Evolutionary conservation across 495 filamentous ascomycete genomes (phyloP).

Genomic region (Bombardia bombarda): DNA sequence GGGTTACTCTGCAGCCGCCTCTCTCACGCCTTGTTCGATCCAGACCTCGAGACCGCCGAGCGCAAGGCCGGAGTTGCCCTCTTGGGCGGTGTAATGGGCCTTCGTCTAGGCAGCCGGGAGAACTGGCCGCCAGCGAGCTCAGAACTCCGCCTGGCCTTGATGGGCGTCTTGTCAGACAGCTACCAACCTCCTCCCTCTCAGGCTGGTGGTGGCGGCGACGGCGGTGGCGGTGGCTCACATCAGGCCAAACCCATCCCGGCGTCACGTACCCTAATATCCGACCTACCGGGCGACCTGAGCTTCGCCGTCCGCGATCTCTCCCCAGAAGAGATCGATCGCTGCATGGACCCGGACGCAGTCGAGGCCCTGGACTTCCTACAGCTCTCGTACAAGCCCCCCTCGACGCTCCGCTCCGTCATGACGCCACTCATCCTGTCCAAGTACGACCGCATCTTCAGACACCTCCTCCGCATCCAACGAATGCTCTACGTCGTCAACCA

Average conservation of each 20-base stretch:
- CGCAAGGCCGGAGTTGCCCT: constrained; percentile 58
- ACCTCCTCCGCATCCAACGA: constrained; percentile 66
- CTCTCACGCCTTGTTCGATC: constrained; percentile 75
- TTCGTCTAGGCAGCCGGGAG: constrained; percentile 66
- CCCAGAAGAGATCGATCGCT: constrained; percentile 64
- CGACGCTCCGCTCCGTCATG: constrained; percentile 64
- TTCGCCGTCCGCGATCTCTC: constrained; percentile 82
- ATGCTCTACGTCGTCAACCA: constrained; percentile 70
- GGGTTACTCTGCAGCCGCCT: constrained; percentile 74
- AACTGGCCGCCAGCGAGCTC: constrained; percentile 92
- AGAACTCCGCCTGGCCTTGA: constrained; percentile 79
- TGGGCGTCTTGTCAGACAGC: constrained; percentile 75
- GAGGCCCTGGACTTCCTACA: constrained; percentile 87
- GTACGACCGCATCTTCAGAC: constrained; percentile 77
- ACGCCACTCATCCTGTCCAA: constrained; percentile 57
- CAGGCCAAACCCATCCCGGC: neutral
- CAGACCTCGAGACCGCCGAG: constrained; percentile 75
- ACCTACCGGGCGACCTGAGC: constrained; percentile 72
- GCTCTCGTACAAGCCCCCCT: constrained; percentile 74
- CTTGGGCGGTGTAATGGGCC: constrained; percentile 65
- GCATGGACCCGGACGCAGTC: constrained; percentile 69
- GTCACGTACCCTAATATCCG: constrained; percentile 28
- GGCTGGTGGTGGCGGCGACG: neutral
- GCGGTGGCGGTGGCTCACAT: neutral
- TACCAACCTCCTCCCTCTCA: constrained; percentile 30